Evolutionary conservation across 208 protist genomes (phyloP), one percentile per base, ranked within the genome.

Genomic region (Ichthyophonus hoferi): DNA sequence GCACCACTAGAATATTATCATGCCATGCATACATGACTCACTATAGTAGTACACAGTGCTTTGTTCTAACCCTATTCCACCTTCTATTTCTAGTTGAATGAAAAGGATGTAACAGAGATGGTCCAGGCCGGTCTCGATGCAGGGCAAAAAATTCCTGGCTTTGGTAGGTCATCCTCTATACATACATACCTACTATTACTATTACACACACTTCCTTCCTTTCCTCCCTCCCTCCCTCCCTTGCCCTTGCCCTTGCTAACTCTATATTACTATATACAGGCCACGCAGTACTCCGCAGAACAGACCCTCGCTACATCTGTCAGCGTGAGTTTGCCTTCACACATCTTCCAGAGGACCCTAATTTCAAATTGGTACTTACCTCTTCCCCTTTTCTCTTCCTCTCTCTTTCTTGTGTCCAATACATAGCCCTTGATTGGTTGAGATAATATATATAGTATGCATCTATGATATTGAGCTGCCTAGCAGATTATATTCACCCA

Each of bases 201-300:
- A 33, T 2, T 40, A 35, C 42, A 31, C 3, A 7, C 14, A 35
- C 79, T 33, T 33, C 86, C 14, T n/a, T 14, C 35, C 58, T 38
- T n/a, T 42, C 40, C 79, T 38, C 1, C 79, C 40, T 33, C 1
- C 79, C 37, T 24, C 14, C 39, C 39, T 83, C 39, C 39, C 79
- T 31, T 38, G 14, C 39, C 31, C 14, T 50, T 7, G 14, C 37
- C 7, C 37, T 76, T 76, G 41, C n/a, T n/a, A n/a, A n/a, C n/a
- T n/a, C n/a, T n/a, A n/a, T n/a, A n/a, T n/a, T n/a, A n/a, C n/a
- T n/a, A n/a, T n/a, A n/a, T n/a, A 58, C 41, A 83, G 41, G 98
- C 88, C 98, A 99, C 93, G 97, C 98, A 77, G 98, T 99, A 38
- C 95, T 99, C 2, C 95, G 97, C 90, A 97, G 97, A 94, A 98